Evolutionary conservation across 768 basidiomycete species (phyloP).

Genomic region (Candolleomyces aberdarensis): DNA sequence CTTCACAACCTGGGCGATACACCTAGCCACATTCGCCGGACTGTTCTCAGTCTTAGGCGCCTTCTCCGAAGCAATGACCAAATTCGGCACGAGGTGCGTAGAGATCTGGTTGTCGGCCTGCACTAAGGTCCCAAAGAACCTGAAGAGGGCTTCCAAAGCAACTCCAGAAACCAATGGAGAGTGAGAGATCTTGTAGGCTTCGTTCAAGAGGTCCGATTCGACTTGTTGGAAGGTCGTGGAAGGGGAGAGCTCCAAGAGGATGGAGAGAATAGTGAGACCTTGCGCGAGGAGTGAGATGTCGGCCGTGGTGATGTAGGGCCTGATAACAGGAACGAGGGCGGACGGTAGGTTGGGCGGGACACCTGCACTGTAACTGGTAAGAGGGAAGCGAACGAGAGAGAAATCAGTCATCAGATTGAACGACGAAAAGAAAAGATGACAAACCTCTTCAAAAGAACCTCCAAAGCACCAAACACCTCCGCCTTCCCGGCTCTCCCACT

Average conservation of each 20-base stretch:
- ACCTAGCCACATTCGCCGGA: conserved; percentile 75
- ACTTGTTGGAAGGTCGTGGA: conserved; percentile 69
- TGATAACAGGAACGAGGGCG: conserved; percentile 69
- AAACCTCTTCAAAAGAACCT: conserved; percentile 67
- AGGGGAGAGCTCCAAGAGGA: conserved; percentile 69
- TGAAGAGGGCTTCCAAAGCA: conserved; percentile 77
- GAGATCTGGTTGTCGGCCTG: conserved; percentile 81
- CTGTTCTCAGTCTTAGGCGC: conserved; percentile 55
- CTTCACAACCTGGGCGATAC: conserved; percentile 79
- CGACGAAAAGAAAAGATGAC: conserved; percentile 4
- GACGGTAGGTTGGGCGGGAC: conserved; percentile 58
- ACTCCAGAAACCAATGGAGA: conserved; percentile 76
- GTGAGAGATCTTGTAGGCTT: conserved; percentile 67
- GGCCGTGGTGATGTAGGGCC: conserved; percentile 65
- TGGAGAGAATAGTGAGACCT: conserved; percentile 59
- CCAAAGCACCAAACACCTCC: conserved; percentile 76
- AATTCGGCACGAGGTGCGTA: conserved; percentile 73
- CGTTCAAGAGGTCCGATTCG: conserved; percentile 63
- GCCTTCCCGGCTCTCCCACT: conserved; percentile 76
- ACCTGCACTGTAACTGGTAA: conserved; percentile 34
- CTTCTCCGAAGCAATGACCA: conserved; percentile 66
- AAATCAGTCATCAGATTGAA: neutral
- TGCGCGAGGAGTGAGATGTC: conserved; percentile 82
- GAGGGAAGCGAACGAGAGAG: neutral
- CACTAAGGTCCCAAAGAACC: conserved; percentile 81